Conservation (phyloP, 768 basidiomycete species). For the Mycena galericulata region DNA sequence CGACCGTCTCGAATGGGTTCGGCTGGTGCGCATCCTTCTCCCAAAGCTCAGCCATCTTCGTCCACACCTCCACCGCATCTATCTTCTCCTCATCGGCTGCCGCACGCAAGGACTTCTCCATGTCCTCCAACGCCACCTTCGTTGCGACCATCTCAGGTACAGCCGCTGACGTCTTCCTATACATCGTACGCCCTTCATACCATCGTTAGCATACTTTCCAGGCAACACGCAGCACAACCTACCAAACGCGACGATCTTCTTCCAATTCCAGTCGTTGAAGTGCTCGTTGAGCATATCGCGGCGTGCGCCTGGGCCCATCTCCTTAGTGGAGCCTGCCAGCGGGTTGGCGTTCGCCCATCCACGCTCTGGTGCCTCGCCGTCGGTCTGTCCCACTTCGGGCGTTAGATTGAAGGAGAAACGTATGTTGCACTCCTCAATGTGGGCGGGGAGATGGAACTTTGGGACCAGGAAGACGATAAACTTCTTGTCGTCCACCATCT, state of each 20-base stretch:
- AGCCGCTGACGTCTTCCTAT: background rate
- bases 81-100: too few species aligned
- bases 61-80: too few species aligned
- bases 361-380: conserved; percentile 47
- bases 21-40: too few species aligned
- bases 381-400: conserved; percentile 49
- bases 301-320: conserved; percentile 47
- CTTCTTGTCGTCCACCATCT: background rate
- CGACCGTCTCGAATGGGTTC: too few species aligned
- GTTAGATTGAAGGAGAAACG: conserved; percentile 40
- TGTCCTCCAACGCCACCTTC: background rate
- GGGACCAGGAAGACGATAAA: conserved; percentile 38
- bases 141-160: background rate
- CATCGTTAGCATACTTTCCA: background rate
- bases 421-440: conserved; percentile 31
- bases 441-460: conserved; percentile 43
- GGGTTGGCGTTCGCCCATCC: conserved; percentile 47
- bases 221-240: background rate
- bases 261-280: conserved; percentile 18
- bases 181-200: background rate
- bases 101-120: background rate
- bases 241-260: background rate
- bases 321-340: conserved; percentile 46
- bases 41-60: too few species aligned
- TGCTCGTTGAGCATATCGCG: conserved; percentile 7